Percentiles rank a stretch among this genome's conserved stretches.
These are phyloP conservation scores for Chrysanthemum makinoi DNA, from an alignment of 129 eudicot species.

Conservation along the genomic window DNA sequence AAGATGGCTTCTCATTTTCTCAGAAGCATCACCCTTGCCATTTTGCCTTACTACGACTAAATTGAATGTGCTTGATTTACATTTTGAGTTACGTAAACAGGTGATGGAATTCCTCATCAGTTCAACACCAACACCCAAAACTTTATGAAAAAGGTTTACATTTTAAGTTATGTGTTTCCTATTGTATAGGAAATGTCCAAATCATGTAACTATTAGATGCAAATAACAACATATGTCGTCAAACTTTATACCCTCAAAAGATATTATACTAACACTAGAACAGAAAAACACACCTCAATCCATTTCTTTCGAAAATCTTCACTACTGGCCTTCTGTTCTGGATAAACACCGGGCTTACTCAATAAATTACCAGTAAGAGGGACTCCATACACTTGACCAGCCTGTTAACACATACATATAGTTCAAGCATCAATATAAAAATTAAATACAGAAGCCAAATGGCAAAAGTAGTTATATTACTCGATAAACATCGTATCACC, in stretches of 20 bases:
- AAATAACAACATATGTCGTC: too few species aligned
- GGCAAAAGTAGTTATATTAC: background rate
- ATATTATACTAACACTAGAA: background rate
- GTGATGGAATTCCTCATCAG: too few species aligned
- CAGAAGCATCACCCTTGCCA: background rate
- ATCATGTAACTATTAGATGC: too few species aligned
- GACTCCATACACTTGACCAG: constrained; percentile 98
- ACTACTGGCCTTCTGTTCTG: constrained; percentile 78
- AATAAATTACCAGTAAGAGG: constrained; percentile 81
- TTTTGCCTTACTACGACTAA: background rate
- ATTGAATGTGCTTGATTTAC: too few species aligned
- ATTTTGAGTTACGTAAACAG: too few species aligned
- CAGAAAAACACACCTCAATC: constrained; percentile 75
- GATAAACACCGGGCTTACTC: constrained; percentile 68
- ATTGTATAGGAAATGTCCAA: too few species aligned
- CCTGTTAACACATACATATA: constrained; percentile 48
- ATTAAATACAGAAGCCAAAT: background rate
- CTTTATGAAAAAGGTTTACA: too few species aligned
- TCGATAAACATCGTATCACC: background rate
- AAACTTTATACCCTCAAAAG: background rate
- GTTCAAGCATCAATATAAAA: constrained; percentile 17
- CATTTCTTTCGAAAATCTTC: constrained; percentile 92
- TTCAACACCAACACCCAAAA: too few species aligned
- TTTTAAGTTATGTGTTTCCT: too few species aligned
- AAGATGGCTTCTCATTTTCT: background rate